Conservation (phyloP, 148 eudicot genomes). For the Pharnaceum exiguum region DNA sequence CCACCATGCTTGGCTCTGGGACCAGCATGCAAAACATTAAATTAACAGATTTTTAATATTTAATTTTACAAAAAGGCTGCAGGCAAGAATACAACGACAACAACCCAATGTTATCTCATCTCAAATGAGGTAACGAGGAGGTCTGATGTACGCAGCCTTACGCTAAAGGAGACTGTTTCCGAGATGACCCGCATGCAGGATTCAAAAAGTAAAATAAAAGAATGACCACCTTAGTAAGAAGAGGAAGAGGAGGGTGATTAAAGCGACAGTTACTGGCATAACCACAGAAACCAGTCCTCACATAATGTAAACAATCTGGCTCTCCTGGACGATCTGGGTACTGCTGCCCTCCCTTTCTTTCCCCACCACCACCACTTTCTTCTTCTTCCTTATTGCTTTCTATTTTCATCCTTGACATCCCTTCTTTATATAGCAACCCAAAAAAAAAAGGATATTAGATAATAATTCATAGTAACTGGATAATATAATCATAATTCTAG, state of each 20-base stretch:
- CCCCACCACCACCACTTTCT: neutral
- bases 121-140: too few species aligned
- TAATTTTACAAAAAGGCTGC: too few species aligned
- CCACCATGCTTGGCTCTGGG: too few species aligned
- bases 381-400: slow-evolving; percentile 19
- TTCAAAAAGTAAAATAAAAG: neutral
- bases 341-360: neutral
- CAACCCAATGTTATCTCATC: too few species aligned
- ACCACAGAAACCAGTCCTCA: slow-evolving; percentile 59
- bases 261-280: slow-evolving; percentile 60
- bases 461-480: too few species aligned
- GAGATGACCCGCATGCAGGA: neutral
- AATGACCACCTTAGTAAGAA: slow-evolving; percentile 31
- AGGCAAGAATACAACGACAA: too few species aligned
- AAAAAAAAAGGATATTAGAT: neutral
- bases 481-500: too few species aligned
- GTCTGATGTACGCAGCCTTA: too few species aligned
- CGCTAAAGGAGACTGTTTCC: too few species aligned
- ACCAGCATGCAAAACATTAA: too few species aligned
- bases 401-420: slow-evolving; percentile 32
- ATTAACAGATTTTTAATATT: too few species aligned
- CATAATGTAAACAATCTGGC: slow-evolving; percentile 55
- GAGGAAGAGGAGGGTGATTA: slow-evolving; percentile 54
- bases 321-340: slow-evolving; percentile 66
- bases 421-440: slow-evolving; percentile 22